These are phyloP conservation scores for Royoungia palumana DNA, from an alignment of 768 basidiomycete species.

Conservation along the genomic window DNA sequence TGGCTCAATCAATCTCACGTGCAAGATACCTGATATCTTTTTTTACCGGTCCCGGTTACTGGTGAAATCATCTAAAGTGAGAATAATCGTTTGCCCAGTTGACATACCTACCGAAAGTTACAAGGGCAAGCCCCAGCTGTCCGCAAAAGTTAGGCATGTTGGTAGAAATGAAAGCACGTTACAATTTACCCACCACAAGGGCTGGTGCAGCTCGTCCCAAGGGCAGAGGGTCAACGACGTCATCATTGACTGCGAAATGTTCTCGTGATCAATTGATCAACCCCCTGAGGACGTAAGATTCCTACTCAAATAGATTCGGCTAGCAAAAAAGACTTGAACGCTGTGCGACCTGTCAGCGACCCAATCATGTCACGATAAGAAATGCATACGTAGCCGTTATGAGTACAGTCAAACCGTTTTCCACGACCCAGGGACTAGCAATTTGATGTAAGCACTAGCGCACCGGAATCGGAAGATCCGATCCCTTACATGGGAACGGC, in stretches of 20 bases:
- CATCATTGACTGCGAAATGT: slow-evolving; percentile 3
- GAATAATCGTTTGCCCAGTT: not conserved
- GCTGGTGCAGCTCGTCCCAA: slow-evolving; percentile 9
- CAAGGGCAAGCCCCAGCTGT: slow-evolving; percentile 9
- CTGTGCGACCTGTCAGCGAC: slow-evolving; percentile 4
- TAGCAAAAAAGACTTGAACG: slow-evolving; percentile 14
- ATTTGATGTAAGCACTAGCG: not conserved
- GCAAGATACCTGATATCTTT: not conserved
- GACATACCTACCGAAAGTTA: slow-evolving; percentile 9
- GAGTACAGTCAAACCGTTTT: slow-evolving; percentile 13
- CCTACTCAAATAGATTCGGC: slow-evolving; percentile 9
- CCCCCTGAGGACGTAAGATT: not conserved
- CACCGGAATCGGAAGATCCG: not conserved
- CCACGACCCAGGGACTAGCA: slow-evolving; percentile 15
- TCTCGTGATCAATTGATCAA: not conserved
- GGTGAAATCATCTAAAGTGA: not conserved
- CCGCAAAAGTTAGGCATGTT: not conserved
- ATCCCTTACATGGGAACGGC: slow-evolving; percentile 9
- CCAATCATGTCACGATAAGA: not conserved
- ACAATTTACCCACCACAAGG: slow-evolving; percentile 9
- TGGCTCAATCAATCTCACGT: slow-evolving; percentile 1
- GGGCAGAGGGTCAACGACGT: slow-evolving; percentile 3
- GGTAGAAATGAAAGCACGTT: not conserved
- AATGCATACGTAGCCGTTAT: slow-evolving; percentile 14
- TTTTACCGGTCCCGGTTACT: slow-evolving; percentile 10